phyloP scores from a whole-genome alignment of 495 filamentous ascomycete genomes.

The Mytilinidion resinicola region DNA sequence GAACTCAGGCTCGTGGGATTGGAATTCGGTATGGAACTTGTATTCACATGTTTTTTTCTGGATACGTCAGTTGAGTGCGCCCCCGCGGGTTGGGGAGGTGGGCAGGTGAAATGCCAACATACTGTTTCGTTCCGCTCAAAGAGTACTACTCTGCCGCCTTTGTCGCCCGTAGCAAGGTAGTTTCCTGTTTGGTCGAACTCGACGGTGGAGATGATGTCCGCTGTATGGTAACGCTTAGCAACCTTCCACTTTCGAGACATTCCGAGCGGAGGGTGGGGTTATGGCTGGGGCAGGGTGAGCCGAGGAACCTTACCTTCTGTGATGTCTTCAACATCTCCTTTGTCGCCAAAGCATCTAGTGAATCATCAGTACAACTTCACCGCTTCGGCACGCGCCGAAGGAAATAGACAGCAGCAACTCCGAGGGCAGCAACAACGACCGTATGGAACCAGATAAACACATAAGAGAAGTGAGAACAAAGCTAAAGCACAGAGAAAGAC shows the following conservation, averaged over 20 bases:
- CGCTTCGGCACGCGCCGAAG: neutral
- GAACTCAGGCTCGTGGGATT: conserved; percentile 98
- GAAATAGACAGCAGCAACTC: neutral
- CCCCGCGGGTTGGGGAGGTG: neutral
- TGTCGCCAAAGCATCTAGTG: conserved; percentile 94
- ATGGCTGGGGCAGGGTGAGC: conserved; percentile 24
- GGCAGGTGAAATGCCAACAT: conserved; percentile 32
- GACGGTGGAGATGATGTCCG: conserved; percentile 98
- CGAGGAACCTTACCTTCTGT: conserved; percentile 77
- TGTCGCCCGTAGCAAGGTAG: conserved; percentile 95
- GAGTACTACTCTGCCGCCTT: conserved; percentile 90
- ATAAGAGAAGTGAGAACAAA: no score
- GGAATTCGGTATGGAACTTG: conserved; percentile 99
- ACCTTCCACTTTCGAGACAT: neutral
- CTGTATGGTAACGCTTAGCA: conserved; percentile 40
- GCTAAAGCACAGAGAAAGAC: neutral
- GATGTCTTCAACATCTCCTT: conserved; percentile 98
- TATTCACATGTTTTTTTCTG: conserved; percentile 99
- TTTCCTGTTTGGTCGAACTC: conserved; percentile 99
- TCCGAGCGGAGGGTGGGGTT: neutral
- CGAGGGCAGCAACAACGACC: neutral
- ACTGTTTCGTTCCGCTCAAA: conserved; percentile 98
- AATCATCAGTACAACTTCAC: conserved; percentile 10
- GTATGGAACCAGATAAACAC: no score
- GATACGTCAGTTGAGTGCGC: neutral